Conservation (phyloP, 2,329 filamentous ascomycete genomes). For the Chaetothyriales sp. region DNA sequence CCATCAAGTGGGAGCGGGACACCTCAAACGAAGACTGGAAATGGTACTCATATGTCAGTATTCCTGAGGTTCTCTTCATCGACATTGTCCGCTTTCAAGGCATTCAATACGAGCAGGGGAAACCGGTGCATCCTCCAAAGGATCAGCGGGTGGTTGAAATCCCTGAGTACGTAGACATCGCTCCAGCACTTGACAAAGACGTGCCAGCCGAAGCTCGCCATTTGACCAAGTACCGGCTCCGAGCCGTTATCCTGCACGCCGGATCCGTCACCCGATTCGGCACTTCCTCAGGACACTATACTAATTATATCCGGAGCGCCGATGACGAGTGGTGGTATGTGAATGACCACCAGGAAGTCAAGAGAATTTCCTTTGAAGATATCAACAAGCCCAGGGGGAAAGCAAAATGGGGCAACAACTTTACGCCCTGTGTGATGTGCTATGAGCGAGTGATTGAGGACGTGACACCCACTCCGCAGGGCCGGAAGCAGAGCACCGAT, state of each 20-base stretch:
- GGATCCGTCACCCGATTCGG: background rate
- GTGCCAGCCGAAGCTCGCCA: background rate
- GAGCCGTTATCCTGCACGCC: slow-evolving; percentile 4
- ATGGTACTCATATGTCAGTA: background rate
- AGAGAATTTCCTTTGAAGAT: background rate
- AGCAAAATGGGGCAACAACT: background rate
- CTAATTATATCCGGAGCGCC: background rate
- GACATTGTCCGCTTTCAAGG: slow-evolving; percentile 3
- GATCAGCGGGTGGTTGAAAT: slow-evolving; percentile 2
- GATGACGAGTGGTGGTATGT: slow-evolving; percentile 3
- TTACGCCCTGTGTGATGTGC: slow-evolving; percentile 9
- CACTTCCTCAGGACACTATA: slow-evolving; percentile 5
- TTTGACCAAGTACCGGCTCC: slow-evolving; percentile 7
- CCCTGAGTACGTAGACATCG: slow-evolving; percentile 4
- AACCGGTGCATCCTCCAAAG: background rate
- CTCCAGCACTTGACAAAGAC: slow-evolving; percentile 4
- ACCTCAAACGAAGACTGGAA: background rate
- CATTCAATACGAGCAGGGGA: background rate
- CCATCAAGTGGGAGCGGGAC: background rate
- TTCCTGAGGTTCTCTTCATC: slow-evolving; percentile 10
- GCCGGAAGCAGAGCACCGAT: background rate
- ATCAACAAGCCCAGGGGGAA: background rate
- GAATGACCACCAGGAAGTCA: slow-evolving; percentile 1
- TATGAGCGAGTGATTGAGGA: slow-evolving; percentile 6
- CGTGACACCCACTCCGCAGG: background rate